Evolutionary conservation across 2,329 filamentous ascomycete genomes (phyloP).

Genomic region (Didymella pinodella): DNA sequence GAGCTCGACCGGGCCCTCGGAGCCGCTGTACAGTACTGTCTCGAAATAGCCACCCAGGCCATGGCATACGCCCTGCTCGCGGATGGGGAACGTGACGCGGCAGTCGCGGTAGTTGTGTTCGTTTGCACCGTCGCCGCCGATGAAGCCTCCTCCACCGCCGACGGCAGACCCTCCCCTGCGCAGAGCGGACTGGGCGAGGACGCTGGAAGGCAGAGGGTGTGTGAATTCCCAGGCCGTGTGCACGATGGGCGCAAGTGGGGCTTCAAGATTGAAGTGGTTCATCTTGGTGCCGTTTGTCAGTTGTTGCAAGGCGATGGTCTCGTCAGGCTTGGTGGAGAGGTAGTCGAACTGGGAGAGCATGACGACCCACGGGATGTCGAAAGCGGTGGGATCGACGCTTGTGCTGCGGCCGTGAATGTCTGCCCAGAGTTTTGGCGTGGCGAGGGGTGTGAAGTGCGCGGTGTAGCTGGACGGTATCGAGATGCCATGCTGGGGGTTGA

Average conservation of each 20-base stretch:
- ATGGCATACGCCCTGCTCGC: conserved; percentile 83
- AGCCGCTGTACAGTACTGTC: conserved; percentile 81
- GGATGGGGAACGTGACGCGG: conserved; percentile 78
- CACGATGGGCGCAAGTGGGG: conserved; percentile 59
- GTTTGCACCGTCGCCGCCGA: conserved; percentile 80
- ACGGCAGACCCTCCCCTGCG: conserved; percentile 70
- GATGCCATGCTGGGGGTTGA: conserved; percentile 82
- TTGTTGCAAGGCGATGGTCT: conserved; percentile 57
- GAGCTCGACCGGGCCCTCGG: conserved; percentile 73
- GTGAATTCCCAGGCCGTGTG: conserved; percentile 82
- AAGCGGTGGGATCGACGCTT: conserved; percentile 71
- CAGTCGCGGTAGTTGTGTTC: conserved; percentile 89
- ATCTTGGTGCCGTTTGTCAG: conserved; percentile 52
- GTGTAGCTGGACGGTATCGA: conserved; percentile 95
- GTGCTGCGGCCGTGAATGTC: conserved; percentile 73
- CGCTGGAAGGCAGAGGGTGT: conserved; percentile 72
- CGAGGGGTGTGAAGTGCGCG: conserved; percentile 90
- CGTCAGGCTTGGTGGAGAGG: conserved; percentile 66
- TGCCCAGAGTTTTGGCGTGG: conserved; percentile 82
- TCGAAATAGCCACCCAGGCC: conserved; percentile 96
- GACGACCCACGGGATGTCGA: conserved; percentile 93
- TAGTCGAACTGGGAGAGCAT: conserved; percentile 91
- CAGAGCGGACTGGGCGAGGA: conserved; percentile 64
- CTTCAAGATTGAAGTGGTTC: conserved; percentile 43
- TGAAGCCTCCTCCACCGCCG: conserved; percentile 75